These are phyloP conservation scores for Porcisia hertigi DNA, from an alignment of 208 protist genomes.

Conservation along the genomic window DNA sequence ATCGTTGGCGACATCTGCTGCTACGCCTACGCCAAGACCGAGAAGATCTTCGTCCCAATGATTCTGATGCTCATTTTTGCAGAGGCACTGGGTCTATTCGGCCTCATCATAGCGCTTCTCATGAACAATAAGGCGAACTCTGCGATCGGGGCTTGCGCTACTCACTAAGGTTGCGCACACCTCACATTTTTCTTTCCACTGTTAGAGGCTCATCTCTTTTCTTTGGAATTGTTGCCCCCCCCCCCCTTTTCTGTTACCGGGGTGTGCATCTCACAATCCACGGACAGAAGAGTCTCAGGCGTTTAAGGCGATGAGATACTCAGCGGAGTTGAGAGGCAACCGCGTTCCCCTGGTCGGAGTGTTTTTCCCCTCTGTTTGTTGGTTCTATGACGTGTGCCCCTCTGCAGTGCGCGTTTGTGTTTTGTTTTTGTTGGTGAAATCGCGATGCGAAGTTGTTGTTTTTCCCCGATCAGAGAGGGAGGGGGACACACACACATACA, in stretches of 20 bases:
- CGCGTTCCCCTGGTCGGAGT: too few relatives aligned
- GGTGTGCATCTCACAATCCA: not conserved
- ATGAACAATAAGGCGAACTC: conserved; percentile 85
- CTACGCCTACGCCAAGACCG: conserved; percentile 93
- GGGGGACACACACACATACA: not conserved
- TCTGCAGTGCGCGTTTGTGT: too few relatives aligned
- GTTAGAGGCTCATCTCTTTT: not conserved
- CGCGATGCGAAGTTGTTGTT: too few relatives aligned
- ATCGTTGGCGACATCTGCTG: conserved; percentile 98
- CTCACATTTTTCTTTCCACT: too few relatives aligned
- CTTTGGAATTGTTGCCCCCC: not conserved
- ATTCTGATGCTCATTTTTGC: conserved; percentile 99
- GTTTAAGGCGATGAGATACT: too few relatives aligned
- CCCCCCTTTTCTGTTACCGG: not conserved
- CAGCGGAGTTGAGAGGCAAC: too few relatives aligned
- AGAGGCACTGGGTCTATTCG: conserved; percentile 98
- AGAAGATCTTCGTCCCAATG: conserved; percentile 99
- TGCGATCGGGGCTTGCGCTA: conserved; percentile 42
- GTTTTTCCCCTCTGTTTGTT: too few relatives aligned
- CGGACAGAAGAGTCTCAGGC: too few relatives aligned
- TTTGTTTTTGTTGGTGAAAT: too few relatives aligned
- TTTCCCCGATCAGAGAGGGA: too few relatives aligned
- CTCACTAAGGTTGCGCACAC: not conserved
- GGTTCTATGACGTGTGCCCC: too few relatives aligned
- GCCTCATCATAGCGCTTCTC: conserved; percentile 98